phyloP scores from a whole-genome alignment of 1,284 basidiomycete genomes.

The Cutaneotrichosporon curvatum region DNA sequence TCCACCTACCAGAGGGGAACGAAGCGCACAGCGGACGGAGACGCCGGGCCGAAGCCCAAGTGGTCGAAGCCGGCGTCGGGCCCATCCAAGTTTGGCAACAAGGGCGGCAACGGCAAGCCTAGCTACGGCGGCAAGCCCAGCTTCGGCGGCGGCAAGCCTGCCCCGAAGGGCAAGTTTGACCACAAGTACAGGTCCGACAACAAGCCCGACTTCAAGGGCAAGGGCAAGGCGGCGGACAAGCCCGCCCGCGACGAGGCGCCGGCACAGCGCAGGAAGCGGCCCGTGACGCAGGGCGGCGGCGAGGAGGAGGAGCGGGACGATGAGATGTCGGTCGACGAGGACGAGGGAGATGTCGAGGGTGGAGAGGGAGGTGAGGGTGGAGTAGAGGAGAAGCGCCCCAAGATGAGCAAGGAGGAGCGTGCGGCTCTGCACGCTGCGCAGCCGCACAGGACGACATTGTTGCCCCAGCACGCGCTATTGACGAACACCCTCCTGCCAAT shows the following conservation, averaged over 20 bases:
- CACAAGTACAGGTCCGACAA: slow-evolving; percentile 4
- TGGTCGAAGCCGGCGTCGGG: slow-evolving; percentile 1
- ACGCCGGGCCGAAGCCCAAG: slow-evolving; percentile 5
- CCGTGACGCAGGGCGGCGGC: slow-evolving; percentile 35
- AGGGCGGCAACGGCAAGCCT: not conserved
- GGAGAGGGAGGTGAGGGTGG: slow-evolving; percentile 17
- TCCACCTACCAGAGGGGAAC: slow-evolving; percentile 9
- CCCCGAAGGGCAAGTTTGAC: not conserved
- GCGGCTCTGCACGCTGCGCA: slow-evolving; percentile 41
- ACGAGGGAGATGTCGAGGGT: slow-evolving; percentile 21
- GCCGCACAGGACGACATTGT: slow-evolving; percentile 58
- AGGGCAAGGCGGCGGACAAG: not conserved
- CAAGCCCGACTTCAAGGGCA: slow-evolving; percentile 2
- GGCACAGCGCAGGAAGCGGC: slow-evolving; percentile 23
- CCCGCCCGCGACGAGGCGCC: slow-evolving; percentile 4
- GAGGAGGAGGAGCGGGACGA: slow-evolving; percentile 29
- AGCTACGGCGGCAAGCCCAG: slow-evolving; percentile 3
- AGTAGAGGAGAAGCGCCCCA: slow-evolving; percentile 25
- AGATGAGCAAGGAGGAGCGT: slow-evolving; percentile 35
- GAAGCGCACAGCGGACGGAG: slow-evolving; percentile 13
- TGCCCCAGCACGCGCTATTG: slow-evolving; percentile 63
- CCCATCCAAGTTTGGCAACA: not conserved
- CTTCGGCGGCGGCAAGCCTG: slow-evolving; percentile 1
- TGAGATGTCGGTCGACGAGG: slow-evolving; percentile 22
- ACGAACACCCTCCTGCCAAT: slow-evolving; percentile 61